Conservation (phyloP, 1,139 yeast species). For the Yamadazyma kanchanaburiensis region DNA sequence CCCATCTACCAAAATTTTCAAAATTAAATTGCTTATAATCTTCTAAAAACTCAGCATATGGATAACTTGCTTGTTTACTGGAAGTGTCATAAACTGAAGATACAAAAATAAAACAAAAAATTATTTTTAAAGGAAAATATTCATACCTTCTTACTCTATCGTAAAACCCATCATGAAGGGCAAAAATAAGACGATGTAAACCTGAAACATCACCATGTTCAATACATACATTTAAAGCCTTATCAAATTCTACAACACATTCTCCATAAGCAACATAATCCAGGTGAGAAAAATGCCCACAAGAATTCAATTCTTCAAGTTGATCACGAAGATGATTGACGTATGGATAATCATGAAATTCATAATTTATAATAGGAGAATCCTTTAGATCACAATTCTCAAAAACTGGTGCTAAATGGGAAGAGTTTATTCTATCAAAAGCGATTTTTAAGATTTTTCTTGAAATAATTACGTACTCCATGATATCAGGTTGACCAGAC, state of each 20-base stretch:
- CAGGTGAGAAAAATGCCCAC: not conserved
- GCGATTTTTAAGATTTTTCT: conserved; percentile 4
- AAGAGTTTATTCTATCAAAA: conserved; percentile 1
- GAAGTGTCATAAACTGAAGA: too few relatives aligned
- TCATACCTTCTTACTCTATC: too few relatives aligned
- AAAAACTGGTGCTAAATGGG: conserved; percentile 1
- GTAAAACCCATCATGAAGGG: too few relatives aligned
- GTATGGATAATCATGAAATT: not conserved
- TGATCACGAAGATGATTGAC: not conserved
- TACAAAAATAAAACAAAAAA: too few relatives aligned
- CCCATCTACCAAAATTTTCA: conserved; percentile 17
- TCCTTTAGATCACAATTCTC: not conserved
- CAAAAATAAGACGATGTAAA: too few relatives aligned
- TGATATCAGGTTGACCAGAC: conserved; percentile 10
- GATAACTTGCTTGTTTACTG: too few relatives aligned
- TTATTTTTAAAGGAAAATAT: too few relatives aligned
- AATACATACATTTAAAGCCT: too few relatives aligned
- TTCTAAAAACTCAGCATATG: conserved; percentile 18
- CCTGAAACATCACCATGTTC: too few relatives aligned
- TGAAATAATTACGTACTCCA: conserved; percentile 5
- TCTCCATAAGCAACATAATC: not conserved
- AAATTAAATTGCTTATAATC: conserved; percentile 17
- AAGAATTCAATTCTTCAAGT: not conserved
- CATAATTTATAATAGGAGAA: too few relatives aligned
- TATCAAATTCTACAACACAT: conserved; percentile 1